These are phyloP conservation scores for Prunus armeniaca DNA, from an alignment of 306 rosid species.

Conservation along the genomic window DNA sequence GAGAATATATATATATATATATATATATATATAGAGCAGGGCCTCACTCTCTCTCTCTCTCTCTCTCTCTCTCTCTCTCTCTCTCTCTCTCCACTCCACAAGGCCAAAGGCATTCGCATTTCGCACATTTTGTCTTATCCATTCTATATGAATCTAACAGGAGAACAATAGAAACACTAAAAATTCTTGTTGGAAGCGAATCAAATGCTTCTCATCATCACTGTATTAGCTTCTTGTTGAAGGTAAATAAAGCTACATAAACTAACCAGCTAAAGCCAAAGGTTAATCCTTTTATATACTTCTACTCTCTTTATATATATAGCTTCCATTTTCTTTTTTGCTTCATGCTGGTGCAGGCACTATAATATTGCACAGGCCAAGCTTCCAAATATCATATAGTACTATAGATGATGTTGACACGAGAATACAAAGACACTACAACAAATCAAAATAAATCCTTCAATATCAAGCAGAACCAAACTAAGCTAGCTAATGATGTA, in stretches of 20 bases:
- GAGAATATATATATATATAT: constrained; percentile 33
- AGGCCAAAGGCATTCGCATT: constrained; percentile 38
- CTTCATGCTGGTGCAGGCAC: too few species aligned
- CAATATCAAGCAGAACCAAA: too few species aligned
- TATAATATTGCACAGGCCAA: too few species aligned
- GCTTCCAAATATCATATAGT: too few species aligned
- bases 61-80: too few species aligned
- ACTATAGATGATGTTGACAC: too few species aligned
- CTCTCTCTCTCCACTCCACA: constrained; percentile 2
- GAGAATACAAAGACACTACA: too few species aligned
- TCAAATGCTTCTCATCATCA: constrained; percentile 54
- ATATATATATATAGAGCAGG: constrained; percentile 19
- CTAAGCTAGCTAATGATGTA: too few species aligned
- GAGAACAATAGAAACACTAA: constrained; percentile 28
- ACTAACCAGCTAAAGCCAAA: background rate
- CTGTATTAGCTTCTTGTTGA: constrained; percentile 57
- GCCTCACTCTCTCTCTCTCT: too few species aligned
- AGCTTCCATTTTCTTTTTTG: too few species aligned
- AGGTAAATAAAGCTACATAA: constrained; percentile 28
- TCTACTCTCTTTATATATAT: too few species aligned
- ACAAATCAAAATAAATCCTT: too few species aligned
- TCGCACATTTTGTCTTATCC: constrained; percentile 66
- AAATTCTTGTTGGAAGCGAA: constrained; percentile 52
- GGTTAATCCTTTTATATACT: background rate
- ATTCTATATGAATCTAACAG: constrained; percentile 46